Percentiles rank a stretch among this genome's conserved stretches.
phyloP scores from a whole-genome alignment of 1,284 basidiomycete genomes.

The Apiotrichum sp. region DNA sequence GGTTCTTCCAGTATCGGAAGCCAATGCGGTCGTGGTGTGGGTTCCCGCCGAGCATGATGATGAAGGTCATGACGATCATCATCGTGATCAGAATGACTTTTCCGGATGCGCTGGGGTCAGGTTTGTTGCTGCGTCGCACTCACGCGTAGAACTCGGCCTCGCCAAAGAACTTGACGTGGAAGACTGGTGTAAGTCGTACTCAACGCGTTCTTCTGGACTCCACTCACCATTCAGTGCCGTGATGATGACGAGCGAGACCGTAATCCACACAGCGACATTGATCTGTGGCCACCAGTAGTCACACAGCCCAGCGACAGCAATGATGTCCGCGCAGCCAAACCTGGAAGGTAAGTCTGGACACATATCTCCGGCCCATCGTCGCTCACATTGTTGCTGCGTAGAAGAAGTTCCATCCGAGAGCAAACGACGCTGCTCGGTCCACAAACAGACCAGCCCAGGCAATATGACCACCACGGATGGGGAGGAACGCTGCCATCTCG shows the following conservation, averaged over 20 bases:
- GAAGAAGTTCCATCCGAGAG: conserved; percentile 27
- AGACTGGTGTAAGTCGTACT: neutral
- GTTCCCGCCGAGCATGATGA: conserved; percentile 31
- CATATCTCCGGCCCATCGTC: conserved; percentile 5
- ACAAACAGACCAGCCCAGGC: conserved; percentile 15
- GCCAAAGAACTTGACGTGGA: conserved; percentile 16
- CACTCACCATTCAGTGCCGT: conserved; percentile 12
- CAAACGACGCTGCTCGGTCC: conserved; percentile 7
- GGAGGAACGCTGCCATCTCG: conserved; percentile 17
- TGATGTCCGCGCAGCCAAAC: conserved; percentile 21
- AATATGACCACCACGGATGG: conserved; percentile 17
- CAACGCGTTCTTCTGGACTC: too few relatives aligned
- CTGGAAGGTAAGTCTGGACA: conserved; percentile 5
- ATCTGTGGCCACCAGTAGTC: conserved; percentile 23
- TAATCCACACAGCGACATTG: conserved; percentile 21
- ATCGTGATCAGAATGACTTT: conserved; percentile 25
- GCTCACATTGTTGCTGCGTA: conserved; percentile 13
- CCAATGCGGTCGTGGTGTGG: conserved; percentile 24
- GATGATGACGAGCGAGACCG: conserved; percentile 18
- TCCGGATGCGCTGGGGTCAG: conserved; percentile 1
- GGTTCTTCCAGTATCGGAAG: conserved; percentile 31
- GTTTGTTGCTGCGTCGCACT: too few relatives aligned
- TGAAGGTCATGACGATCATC: conserved; percentile 27
- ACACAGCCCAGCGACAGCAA: conserved; percentile 24
- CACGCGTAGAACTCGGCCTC: conserved; percentile 19